Evolutionary conservation across 2,329 filamentous ascomycete genomes (phyloP), one percentile per base, ranked within the genome.

Genomic region (Fusarium penzigii): DNA sequence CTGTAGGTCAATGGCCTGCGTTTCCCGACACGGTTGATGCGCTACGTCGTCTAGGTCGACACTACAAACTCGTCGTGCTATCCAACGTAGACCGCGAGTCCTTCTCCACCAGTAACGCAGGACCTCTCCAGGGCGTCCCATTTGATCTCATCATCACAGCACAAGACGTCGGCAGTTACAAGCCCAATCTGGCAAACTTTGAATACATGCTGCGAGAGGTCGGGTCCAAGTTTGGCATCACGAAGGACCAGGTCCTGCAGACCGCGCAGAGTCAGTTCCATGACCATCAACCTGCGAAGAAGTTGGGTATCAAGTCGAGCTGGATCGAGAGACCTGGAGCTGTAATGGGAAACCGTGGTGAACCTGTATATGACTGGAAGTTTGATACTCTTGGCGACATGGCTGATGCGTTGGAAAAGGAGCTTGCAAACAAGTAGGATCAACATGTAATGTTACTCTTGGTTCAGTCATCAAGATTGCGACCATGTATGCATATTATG

Each of bases 101-200:
- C 1, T 85, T 86, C 59, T 61, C 69, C 0, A 47, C 49, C 13
- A 76, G 71, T 2, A 73, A 77, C 13, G 64, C 70, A 2, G 75
- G 79, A 0, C 76, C 79, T 0, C 67, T 86, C 2, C 61, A 75
- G 38, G 76, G 75, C 1, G 72, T 80, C 20, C 59, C 74, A 1
- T 79, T 90, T 62, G 85, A 88, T 60, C 75, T 80, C 3, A 72
- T 89, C 38, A 79, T 87, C 64, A 90, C 86, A 0, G 88, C 88
- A 0, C 76, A 90, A 66, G 84, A 89, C 39, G 81, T 91, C 29
- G 87, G 87, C 0, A 80, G 77, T 13, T 91, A 90, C 65, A 92
- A 91, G 71, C 88, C 88, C 0, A 77, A 85, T 58, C 63, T 74
- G 29, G 71, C 73, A 46, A 90, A 90, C 57, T 91, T 91, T 52